Evolutionary conservation across 768 basidiomycete genomes (phyloP).

Genomic region (Ramaria rubella): DNA sequence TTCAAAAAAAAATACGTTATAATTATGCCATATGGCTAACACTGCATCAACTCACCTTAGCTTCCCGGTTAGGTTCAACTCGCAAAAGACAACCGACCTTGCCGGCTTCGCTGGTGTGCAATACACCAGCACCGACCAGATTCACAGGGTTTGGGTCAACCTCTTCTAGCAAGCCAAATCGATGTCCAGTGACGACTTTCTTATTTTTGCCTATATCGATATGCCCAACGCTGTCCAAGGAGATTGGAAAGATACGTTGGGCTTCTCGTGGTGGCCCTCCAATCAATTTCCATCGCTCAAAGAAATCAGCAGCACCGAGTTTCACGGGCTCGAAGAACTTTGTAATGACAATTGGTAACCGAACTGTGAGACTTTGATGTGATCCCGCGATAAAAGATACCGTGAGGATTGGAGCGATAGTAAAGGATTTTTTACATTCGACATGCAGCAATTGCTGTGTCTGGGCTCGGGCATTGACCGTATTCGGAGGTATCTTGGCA

Average conservation of each 20-base stretch:
- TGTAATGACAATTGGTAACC: slow-evolving; percentile 78
- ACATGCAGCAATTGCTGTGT: slow-evolving; percentile 90
- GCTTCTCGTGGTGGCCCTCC: slow-evolving; percentile 93
- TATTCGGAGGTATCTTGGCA: slow-evolving; percentile 83
- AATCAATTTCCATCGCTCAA: slow-evolving; percentile 96
- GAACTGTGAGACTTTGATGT: slow-evolving; percentile 77
- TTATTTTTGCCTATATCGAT: slow-evolving; percentile 69
- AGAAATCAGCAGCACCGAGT: slow-evolving; percentile 79
- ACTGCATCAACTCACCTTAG: slow-evolving; percentile 60
- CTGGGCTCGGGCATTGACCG: slow-evolving; percentile 76
- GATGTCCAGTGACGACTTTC: slow-evolving; percentile 71
- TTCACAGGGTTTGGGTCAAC: slow-evolving; percentile 95
- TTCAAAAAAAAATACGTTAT: neutral
- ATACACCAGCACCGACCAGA: slow-evolving; percentile 89
- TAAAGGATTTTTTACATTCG: slow-evolving; percentile 89
- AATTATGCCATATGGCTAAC: neutral
- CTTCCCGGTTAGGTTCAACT: slow-evolving; percentile 91
- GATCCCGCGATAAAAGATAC: slow-evolving; percentile 92
- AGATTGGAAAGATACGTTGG: slow-evolving; percentile 80
- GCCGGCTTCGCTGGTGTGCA: slow-evolving; percentile 85
- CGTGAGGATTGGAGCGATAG: slow-evolving; percentile 66
- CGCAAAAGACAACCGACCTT: slow-evolving; percentile 94
- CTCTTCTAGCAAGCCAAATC: slow-evolving; percentile 68
- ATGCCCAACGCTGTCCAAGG: slow-evolving; percentile 56
- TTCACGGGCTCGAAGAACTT: slow-evolving; percentile 95